phyloP scores from a whole-genome alignment of 208 protist genomes.

The Leishmania tropica region DNA sequence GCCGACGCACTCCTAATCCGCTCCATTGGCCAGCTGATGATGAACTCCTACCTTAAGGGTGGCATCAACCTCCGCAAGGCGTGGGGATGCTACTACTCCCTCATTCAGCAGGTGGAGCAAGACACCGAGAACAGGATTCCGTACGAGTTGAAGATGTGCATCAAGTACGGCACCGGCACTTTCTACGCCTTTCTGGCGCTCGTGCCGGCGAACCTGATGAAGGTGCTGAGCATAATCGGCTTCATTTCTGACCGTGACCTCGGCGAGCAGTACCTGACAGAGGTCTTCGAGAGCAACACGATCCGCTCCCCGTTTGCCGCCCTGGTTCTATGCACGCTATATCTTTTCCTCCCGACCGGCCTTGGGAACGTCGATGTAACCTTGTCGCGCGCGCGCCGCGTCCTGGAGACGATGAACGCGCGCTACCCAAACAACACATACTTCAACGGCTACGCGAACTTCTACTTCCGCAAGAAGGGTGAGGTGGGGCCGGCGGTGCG shows the following conservation, averaged over 20 bases:
- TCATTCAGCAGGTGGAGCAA: conserved; percentile 72
- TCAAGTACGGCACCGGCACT: conserved; percentile 89
- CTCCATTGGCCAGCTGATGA: conserved; percentile 87
- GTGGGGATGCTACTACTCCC: conserved; percentile 83
- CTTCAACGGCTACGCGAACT: conserved; percentile 92
- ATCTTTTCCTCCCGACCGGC: conserved; percentile 90
- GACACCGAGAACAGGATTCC: conserved; percentile 79
- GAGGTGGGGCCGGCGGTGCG: conserved; percentile 73
- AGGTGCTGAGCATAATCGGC: conserved; percentile 88
- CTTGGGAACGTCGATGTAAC: conserved; percentile 79
- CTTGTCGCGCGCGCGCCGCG: conserved; percentile 68
- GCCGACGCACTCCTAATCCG: conserved; percentile 85
- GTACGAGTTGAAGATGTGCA: conserved; percentile 82
- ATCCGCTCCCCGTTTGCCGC: conserved; percentile 88
- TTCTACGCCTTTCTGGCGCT: conserved; percentile 92
- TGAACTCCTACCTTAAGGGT: conserved; percentile 91
- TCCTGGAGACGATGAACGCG: conserved; percentile 84
- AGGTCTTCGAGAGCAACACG: conserved; percentile 88
- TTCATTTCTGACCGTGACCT: conserved; percentile 91
- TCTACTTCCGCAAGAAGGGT: conserved; percentile 90
- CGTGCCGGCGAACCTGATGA: conserved; percentile 89
- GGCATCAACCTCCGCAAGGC: conserved; percentile 89
- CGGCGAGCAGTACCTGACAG: conserved; percentile 90
- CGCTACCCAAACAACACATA: conserved; percentile 90
- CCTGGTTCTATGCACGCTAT: conserved; percentile 86